Evolutionary conservation across 192 early-diverging fungal species (phyloP).

Genomic region (Dissophora ornata): DNA sequence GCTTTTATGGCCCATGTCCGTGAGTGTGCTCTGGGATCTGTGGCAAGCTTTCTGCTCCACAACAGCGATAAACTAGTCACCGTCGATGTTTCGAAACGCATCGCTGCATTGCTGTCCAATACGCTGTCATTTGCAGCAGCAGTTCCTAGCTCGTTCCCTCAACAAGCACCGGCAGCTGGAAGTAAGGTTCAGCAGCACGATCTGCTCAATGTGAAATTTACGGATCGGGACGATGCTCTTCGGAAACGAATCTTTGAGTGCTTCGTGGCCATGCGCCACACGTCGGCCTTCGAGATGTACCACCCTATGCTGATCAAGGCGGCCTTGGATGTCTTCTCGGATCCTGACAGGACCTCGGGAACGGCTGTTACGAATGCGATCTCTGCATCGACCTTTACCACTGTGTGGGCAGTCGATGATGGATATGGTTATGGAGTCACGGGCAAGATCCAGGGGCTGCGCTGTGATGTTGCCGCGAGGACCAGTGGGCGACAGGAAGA

Average conservation of each 20-base stretch:
- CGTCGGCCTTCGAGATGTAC: constrained; percentile 66
- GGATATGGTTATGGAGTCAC: constrained; percentile 69
- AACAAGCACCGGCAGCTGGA: constrained; percentile 37
- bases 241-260: constrained; percentile 78
- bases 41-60: constrained; percentile 78
- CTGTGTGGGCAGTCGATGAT: constrained; percentile 66
- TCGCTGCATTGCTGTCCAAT: constrained; percentile 80
- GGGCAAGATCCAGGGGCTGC: constrained; percentile 62
- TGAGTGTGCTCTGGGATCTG: constrained; percentile 76
- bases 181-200: constrained; percentile 35
- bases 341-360: constrained; percentile 65
- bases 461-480: constrained; percentile 54
- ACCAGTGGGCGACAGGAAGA: constrained; percentile 57
- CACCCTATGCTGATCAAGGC: constrained; percentile 59
- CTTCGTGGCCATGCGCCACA: constrained; percentile 67
- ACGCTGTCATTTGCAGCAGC: constrained; percentile 69
- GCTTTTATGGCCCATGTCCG: constrained; percentile 64
- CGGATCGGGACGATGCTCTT: constrained; percentile 70
- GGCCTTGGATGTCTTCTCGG: constrained; percentile 61
- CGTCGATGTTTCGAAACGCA: constrained; percentile 81
- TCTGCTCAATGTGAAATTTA: constrained; percentile 56
- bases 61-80: constrained; percentile 72
- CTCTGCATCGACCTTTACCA: constrained; percentile 59
- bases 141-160: constrained; percentile 64
- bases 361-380: constrained; percentile 59